Evolutionary conservation across 2,329 filamentous ascomycete genomes (phyloP).

Genomic region (Fonsecaea erecta): DNA sequence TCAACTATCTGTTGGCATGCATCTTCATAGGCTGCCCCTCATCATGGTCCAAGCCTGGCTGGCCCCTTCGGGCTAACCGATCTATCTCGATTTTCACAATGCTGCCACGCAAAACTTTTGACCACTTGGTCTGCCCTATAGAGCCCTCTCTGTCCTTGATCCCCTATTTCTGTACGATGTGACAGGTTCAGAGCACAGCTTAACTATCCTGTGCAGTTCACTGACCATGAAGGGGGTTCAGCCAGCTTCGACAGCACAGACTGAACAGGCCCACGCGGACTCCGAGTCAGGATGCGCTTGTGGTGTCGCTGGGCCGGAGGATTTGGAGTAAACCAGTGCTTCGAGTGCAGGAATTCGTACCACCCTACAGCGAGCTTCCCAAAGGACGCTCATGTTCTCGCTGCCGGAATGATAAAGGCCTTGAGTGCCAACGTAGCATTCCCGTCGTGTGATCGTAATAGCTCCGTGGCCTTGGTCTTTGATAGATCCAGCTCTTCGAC

Average conservation of each 20-base stretch:
- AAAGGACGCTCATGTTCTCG: constrained; percentile 19
- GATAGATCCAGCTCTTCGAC: constrained; percentile 53
- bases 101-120: neutral
- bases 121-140: neutral
- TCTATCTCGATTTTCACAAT: neutral
- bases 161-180: neutral
- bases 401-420: constrained; percentile 47
- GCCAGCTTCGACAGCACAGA: neutral
- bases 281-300: neutral
- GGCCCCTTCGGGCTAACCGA: neutral
- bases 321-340: neutral
- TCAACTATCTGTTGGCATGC: neutral
- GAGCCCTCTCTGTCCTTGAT: neutral
- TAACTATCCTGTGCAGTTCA: neutral
- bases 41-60: neutral
- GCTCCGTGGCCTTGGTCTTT: constrained; percentile 53
- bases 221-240: neutral
- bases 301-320: neutral
- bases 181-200: neutral
- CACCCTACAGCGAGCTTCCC: neutral
- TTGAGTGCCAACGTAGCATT: constrained; percentile 49
- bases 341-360: neutral
- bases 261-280: neutral
- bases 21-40: neutral
- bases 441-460: constrained; percentile 53